Evolutionary conservation across 257 asterid species (phyloP).

Genomic region (Nicotiana attenuata): DNA sequence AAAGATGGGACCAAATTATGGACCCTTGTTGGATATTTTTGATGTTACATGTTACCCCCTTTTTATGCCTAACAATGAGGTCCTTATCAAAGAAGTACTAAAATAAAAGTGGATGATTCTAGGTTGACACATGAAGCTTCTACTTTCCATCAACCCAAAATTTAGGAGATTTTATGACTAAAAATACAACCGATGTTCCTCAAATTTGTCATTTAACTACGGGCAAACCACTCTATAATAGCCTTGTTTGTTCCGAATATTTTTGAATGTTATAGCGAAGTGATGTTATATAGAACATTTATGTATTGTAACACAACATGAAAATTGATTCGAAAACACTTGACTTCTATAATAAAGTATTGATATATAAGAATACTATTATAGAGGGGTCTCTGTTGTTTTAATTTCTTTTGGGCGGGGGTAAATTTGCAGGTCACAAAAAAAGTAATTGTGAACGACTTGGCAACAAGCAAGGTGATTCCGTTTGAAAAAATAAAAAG

Average conservation of each 20-base stretch:
- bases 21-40: background rate
- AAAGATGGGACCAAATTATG: constrained; percentile 5
- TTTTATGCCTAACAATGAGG: background rate
- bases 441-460: background rate
- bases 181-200: background rate
- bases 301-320: too few relatives aligned
- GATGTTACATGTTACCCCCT: background rate
- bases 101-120: background rate
- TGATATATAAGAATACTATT: too few relatives aligned
- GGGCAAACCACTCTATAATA: too few relatives aligned
- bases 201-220: background rate
- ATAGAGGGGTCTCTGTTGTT: background rate
- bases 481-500: too few relatives aligned
- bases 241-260: too few relatives aligned
- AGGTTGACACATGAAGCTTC: background rate
- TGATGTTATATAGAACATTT: too few relatives aligned
- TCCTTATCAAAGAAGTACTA: background rate
- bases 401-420: background rate
- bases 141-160: background rate
- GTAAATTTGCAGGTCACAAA: background rate
- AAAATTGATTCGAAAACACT: too few relatives aligned
- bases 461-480: background rate
- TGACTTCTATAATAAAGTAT: too few relatives aligned
- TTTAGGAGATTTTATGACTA: background rate
- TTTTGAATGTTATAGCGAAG: too few relatives aligned